A percentile compares a stretch with the other conserved stretches of the same genome.
Conservation (phyloP, 139 green algal genomes). For the Tetradesmus obliquus region DNA sequence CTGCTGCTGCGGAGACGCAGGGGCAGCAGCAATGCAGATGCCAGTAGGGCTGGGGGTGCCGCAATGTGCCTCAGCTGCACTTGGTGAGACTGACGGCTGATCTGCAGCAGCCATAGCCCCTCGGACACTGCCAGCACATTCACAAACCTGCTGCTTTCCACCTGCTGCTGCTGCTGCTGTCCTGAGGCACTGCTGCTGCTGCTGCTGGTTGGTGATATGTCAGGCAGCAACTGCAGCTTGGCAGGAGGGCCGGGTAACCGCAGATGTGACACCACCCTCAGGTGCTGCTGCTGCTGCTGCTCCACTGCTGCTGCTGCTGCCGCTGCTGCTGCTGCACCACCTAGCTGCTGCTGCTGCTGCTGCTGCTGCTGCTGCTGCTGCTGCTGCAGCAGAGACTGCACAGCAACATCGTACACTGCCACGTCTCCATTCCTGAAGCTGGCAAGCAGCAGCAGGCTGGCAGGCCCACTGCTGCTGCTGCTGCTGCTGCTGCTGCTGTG, state of each 20-base stretch:
- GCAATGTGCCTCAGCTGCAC: background rate
- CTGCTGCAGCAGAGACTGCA: background rate
- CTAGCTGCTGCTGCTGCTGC: background rate
- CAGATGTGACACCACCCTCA: slow-evolving; percentile 15
- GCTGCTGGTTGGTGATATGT: background rate
- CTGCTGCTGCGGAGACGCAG: background rate
- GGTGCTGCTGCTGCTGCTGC: background rate
- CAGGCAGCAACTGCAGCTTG: slow-evolving; percentile 22
- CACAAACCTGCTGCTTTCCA: background rate
- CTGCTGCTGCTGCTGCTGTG: background rate
- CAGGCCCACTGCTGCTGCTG: background rate
- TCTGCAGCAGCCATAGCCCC: slow-evolving; percentile 12
- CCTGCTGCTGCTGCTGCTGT: background rate
- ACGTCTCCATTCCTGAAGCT: slow-evolving; percentile 39
- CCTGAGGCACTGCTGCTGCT: background rate
- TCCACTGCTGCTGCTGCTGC: background rate
- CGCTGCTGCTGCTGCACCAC: background rate
- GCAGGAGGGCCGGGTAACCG: background rate
- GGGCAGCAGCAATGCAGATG: background rate
- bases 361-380: slow-evolving; percentile 9
- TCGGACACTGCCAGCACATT: slow-evolving; percentile 8
- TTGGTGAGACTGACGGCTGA: background rate
- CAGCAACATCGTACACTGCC: background rate
- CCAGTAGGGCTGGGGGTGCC: background rate
- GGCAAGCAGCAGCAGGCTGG: slow-evolving; percentile 1